Evolutionary conservation across 192 early-diverging fungal genomes (phyloP).

Genomic region (Radiomyces spectabilis): DNA sequence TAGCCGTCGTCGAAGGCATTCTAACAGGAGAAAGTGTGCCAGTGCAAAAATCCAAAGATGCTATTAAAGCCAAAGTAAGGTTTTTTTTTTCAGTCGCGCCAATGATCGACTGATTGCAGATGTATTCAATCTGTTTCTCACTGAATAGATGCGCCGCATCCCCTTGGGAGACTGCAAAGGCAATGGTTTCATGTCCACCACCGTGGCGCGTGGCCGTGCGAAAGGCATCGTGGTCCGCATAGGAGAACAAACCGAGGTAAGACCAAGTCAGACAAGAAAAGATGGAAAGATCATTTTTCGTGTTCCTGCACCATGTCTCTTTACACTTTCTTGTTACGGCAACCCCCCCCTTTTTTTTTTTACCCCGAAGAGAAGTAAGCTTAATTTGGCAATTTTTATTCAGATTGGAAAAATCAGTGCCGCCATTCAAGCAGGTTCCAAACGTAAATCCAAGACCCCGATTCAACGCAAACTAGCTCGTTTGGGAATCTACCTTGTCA

Average conservation of each 20-base stretch:
- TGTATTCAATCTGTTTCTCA: neutral
- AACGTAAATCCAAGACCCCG: constrained; percentile 47
- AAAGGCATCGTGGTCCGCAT: constrained; percentile 89
- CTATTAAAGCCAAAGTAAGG: constrained; percentile 55
- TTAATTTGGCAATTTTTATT: too few relatives aligned
- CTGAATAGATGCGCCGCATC: constrained; percentile 47
- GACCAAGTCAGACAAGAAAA: neutral
- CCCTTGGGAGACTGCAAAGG: constrained; percentile 87
- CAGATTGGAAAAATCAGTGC: constrained; percentile 86
- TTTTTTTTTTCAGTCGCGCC: neutral
- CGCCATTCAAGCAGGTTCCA: constrained; percentile 61
- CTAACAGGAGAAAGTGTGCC: constrained; percentile 74
- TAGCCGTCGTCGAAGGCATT: constrained; percentile 74
- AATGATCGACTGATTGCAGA: neutral
- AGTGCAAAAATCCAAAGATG: constrained; percentile 53
- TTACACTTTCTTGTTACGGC: constrained; percentile 4
- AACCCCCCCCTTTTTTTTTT: too few relatives aligned
- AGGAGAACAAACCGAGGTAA: constrained; percentile 70
- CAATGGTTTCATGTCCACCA: constrained; percentile 93
- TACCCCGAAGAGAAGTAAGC: too few relatives aligned
- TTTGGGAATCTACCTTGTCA: constrained; percentile 78
- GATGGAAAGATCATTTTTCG: neutral
- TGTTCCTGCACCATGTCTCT: neutral
- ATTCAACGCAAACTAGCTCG: constrained; percentile 64
- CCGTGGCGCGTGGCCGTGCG: constrained; percentile 85